Conservation (phyloP, 768 basidiomycete genomes). For the Boletus coccyginus region DNA sequence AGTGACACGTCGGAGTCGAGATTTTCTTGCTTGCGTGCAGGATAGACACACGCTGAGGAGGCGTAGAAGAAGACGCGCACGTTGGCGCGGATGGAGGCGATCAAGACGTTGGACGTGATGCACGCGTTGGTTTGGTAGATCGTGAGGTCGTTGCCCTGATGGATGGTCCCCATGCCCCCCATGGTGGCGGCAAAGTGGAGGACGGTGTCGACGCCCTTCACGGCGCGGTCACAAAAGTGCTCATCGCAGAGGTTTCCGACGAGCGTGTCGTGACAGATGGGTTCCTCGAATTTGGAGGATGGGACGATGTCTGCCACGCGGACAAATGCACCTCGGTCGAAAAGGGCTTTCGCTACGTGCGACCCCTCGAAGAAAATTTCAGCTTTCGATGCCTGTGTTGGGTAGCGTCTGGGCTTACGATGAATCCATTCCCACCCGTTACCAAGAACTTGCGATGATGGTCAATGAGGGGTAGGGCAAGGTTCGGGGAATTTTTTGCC, state of each 20-base stretch:
- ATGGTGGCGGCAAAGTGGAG: slow-evolving; percentile 60
- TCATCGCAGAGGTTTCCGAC: slow-evolving; percentile 47
- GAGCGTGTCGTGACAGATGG: slow-evolving; percentile 35
- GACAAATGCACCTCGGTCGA: slow-evolving; percentile 31
- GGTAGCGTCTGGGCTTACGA: slow-evolving; percentile 34
- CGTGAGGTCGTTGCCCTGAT: slow-evolving; percentile 43
- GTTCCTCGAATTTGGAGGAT: slow-evolving; percentile 19
- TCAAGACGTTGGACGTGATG: slow-evolving; percentile 49
- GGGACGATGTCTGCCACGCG: slow-evolving; percentile 43
- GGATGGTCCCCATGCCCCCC: slow-evolving; percentile 67
- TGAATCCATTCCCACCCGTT: slow-evolving; percentile 53
- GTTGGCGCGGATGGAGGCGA: slow-evolving; percentile 35
- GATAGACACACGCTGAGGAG: slow-evolving; percentile 61
- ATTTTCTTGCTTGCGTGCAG: slow-evolving; percentile 38
- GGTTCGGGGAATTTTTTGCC: not conserved
- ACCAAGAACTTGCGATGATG: slow-evolving; percentile 33
- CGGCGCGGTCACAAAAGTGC: slow-evolving; percentile 35
- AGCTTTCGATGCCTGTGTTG: not conserved
- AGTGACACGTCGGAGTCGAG: slow-evolving; percentile 40
- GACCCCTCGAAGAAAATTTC: slow-evolving; percentile 41
- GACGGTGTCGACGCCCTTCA: slow-evolving; percentile 42
- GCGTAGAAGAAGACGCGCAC: slow-evolving; percentile 51
- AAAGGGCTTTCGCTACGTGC: slow-evolving; percentile 44
- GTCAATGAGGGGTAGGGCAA: not conserved
- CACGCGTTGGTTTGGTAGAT: slow-evolving; percentile 50